Evolutionary conservation across 2,329 filamentous ascomycete genomes (phyloP), one percentile per base, ranked within the genome.

Genomic region (Diaporthe destruens): DNA sequence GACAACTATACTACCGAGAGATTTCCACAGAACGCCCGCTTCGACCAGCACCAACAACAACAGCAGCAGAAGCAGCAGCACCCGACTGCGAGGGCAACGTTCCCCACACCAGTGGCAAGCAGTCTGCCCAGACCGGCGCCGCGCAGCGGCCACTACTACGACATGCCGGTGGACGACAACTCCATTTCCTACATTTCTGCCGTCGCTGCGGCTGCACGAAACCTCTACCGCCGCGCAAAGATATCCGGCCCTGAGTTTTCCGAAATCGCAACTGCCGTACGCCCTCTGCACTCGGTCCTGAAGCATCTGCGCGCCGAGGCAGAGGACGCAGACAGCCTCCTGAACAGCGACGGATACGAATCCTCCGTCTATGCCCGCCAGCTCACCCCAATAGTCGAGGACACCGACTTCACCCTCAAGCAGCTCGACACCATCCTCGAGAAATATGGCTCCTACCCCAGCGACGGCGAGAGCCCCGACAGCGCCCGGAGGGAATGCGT

Each of bases 221-320:
- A 85, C 63, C 83, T 91, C 20, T 90, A 88, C 77, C 84, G 87
- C 68, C 87, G 87, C 73, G 85, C 86, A 67, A 86, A 86, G 75
- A 81, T 84, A 34, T 84, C 86, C 3, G 84, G 85, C 20, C 80
- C 84, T 3, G 83, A 86, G 54, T 88, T 90, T 72, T 82, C 83
- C 70, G 84, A 87, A 56, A 83, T 89, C 59, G 84, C 87, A 18
- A 78, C 80, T 18, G 85, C 86, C 47, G 85, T 91, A 51, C 86
- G 85, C 70, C 83, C 83, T 55, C 82, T 92, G 53, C 86, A 91
- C 76, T 85, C 85, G 7, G 86, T 87, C 16, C 82, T 92, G 8
- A 87, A 88, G 70, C 87, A 91, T 76, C 82, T 92, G 34, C 88
- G 87, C 70, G 83, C 85, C 75, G 90, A 91, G 80, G 85, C 86